A percentile compares a stretch with the other conserved stretches of the same genome.
Conservation (phyloP, 495 filamentous ascomycete species). For the Podospora australis region DNA sequence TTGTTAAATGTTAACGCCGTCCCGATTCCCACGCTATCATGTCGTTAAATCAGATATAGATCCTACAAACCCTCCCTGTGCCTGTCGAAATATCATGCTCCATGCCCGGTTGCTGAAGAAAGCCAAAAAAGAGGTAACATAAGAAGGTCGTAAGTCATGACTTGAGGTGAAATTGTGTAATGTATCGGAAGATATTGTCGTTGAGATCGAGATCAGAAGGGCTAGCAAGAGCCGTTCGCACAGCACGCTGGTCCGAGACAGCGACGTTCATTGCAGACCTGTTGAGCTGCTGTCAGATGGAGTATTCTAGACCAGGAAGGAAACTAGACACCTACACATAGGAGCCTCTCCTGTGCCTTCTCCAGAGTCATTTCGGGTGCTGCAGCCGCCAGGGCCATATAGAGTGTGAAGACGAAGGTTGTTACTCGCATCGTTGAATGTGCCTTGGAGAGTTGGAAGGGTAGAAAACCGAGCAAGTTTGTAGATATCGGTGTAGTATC, state of each 20-base stretch:
- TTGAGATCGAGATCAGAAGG: background rate
- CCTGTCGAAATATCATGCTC: too few relatives aligned
- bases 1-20: too few relatives aligned
- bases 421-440: conserved; percentile 3
- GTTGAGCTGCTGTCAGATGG: background rate
- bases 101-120: too few relatives aligned
- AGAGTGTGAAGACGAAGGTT: background rate
- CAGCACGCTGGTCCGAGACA: background rate
- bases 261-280: background rate
- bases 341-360: background rate
- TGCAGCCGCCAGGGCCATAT: conserved; percentile 6
- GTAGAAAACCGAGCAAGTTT: too few relatives aligned
- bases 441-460: too few relatives aligned
- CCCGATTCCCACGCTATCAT: too few relatives aligned
- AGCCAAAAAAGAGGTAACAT: too few relatives aligned
- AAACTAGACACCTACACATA: background rate
- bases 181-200: background rate
- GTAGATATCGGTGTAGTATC: too few relatives aligned
- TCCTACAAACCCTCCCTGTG: too few relatives aligned
- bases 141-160: too few relatives aligned
- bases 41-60: too few relatives aligned
- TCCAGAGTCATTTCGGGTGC: conserved; percentile 3
- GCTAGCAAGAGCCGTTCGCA: conserved; percentile 1
- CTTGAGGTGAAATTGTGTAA: too few relatives aligned
- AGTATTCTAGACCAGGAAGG: background rate